These are phyloP conservation scores for Fusarium sublunatum DNA, from an alignment of 2,329 filamentous ascomycete species.

Conservation along the genomic window DNA sequence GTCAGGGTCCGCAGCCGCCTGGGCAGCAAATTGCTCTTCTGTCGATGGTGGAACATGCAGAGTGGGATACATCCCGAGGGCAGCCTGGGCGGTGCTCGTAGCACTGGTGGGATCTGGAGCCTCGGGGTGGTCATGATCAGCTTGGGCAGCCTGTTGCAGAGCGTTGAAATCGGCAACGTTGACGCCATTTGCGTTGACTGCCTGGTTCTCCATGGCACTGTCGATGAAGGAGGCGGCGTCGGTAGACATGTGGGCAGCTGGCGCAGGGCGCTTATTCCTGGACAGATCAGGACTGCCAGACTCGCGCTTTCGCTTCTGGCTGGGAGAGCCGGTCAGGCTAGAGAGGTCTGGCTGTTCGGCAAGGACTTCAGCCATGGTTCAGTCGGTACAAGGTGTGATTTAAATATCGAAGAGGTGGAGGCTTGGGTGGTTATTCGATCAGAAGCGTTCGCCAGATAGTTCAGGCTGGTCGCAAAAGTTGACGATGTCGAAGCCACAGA, in stretches of 20 bases:
- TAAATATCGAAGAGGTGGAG: slow-evolving; percentile 3
- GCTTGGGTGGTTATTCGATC: slow-evolving; percentile 25
- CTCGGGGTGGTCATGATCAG: slow-evolving; percentile 61
- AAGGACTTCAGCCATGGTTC: slow-evolving; percentile 61
- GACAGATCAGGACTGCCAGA: slow-evolving; percentile 62
- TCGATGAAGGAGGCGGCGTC: slow-evolving; percentile 66
- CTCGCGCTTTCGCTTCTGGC: slow-evolving; percentile 67
- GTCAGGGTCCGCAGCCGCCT: slow-evolving; percentile 54
- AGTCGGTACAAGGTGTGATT: slow-evolving; percentile 10
- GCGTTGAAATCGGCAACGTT: slow-evolving; percentile 67
- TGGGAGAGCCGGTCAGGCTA: slow-evolving; percentile 56
- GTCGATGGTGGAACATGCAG: slow-evolving; percentile 68
- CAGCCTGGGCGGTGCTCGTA: slow-evolving; percentile 69
- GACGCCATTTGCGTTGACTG: slow-evolving; percentile 55
- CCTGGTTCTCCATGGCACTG: slow-evolving; percentile 60
- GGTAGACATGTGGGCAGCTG: slow-evolving; percentile 59
- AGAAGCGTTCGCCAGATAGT: slow-evolving; percentile 26
- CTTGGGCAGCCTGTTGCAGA: slow-evolving; percentile 64
- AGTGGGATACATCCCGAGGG: slow-evolving; percentile 69
- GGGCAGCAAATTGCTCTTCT: slow-evolving; percentile 70
- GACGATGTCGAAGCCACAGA: slow-evolving; percentile 39
- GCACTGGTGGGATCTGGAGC: slow-evolving; percentile 63
- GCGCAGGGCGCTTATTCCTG: slow-evolving; percentile 62
- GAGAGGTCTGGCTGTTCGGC: slow-evolving; percentile 62
- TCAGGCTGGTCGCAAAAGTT: slow-evolving; percentile 21